Conservation (phyloP, 257 asterid genomes). For the Nyctanthes arbortristis region DNA sequence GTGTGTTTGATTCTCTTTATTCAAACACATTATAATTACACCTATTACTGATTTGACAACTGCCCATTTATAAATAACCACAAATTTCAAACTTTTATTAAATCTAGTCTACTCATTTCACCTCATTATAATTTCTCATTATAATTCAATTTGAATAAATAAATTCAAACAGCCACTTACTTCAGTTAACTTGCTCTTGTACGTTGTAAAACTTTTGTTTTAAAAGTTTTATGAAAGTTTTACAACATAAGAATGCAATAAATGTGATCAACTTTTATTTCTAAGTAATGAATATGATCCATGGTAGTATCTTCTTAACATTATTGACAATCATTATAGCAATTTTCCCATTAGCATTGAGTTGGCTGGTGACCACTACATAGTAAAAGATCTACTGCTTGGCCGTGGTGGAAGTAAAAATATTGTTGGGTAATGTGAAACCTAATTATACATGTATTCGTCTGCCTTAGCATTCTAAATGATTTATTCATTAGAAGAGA, state of each 20-base stretch:
- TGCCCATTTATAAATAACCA: too few species aligned
- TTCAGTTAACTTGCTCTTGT: background rate
- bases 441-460: background rate
- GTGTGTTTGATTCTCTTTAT: too few species aligned
- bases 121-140: too few species aligned
- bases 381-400: too few species aligned
- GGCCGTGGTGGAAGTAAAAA: background rate
- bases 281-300: background rate
- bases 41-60: too few species aligned
- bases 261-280: background rate
- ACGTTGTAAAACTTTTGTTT: background rate
- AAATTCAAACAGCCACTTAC: too few species aligned
- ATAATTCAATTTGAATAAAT: too few species aligned
- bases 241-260: background rate
- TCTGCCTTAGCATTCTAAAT: background rate
- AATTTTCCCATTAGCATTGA: slow-evolving; percentile 15
- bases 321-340: background rate
- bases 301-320: too few species aligned
- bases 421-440: background rate
- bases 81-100: too few species aligned
- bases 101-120: too few species aligned
- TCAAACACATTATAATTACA: too few species aligned
- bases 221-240: too few species aligned
- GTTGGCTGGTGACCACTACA: slow-evolving; percentile 18
- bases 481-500: background rate